Evolutionary conservation across 164 flowering plant species (phyloP).

Genomic region (Brasenia schreberi): DNA sequence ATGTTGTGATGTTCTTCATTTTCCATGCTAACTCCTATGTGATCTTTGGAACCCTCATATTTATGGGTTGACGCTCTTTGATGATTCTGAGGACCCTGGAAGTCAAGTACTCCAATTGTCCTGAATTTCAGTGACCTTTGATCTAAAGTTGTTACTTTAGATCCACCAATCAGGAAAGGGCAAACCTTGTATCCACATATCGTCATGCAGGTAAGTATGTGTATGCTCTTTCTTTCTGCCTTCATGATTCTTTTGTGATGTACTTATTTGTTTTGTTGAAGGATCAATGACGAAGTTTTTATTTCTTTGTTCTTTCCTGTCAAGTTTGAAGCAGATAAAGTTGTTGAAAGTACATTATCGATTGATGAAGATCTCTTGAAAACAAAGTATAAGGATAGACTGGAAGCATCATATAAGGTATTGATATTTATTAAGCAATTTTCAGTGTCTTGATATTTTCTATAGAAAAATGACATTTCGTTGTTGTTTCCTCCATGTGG

Average conservation of each 20-base stretch:
- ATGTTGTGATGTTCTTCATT: too few species aligned
- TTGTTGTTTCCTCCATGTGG: neutral
- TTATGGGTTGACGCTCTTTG: too few species aligned
- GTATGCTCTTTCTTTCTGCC: too few species aligned
- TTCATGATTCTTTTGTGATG: too few species aligned
- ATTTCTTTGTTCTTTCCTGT: conserved; percentile 1
- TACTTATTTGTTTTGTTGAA: too few species aligned
- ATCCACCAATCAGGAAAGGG: conserved; percentile 97
- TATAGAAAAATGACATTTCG: too few species aligned
- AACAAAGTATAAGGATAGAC: conserved; percentile 80
- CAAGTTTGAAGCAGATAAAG: conserved; percentile 89
- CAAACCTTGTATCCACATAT: conserved; percentile 98
- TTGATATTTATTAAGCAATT: too few species aligned
- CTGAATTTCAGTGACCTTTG: neutral
- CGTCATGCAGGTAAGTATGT: conserved; percentile 65
- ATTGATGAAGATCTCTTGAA: conserved; percentile 58
- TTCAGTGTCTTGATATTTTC: too few species aligned
- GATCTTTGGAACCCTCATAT: too few species aligned
- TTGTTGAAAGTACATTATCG: conserved; percentile 48
- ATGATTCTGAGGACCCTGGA: too few species aligned
- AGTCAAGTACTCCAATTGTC: too few species aligned
- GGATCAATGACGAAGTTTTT: neutral
- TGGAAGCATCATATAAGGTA: conserved; percentile 80
- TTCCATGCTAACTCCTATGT: too few species aligned
- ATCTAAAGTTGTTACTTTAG: conserved; percentile 71